phyloP scores from a whole-genome alignment of 2,329 filamentous ascomycete species.

The Paecilomyces niveus region DNA sequence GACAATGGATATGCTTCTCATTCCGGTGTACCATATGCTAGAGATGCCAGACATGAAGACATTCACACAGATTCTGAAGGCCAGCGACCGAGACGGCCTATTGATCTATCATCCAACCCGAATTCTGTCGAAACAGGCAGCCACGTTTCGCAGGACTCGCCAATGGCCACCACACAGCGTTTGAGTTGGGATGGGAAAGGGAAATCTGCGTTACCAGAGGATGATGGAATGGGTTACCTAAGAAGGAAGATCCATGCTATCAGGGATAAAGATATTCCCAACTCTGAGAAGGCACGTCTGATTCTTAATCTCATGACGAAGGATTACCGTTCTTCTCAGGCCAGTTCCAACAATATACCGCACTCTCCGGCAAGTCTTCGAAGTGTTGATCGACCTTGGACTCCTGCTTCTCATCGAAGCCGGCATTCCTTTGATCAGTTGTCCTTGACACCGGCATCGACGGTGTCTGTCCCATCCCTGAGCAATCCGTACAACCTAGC shows the following conservation, averaged over 20 bases:
- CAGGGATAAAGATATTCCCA: conserved; percentile 53
- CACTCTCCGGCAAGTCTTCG: conserved; percentile 18
- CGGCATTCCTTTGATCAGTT: conserved; percentile 20
- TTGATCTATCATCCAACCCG: not conserved
- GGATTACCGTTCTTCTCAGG: conserved; percentile 50
- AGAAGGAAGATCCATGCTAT: conserved; percentile 63
- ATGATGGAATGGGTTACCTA: conserved; percentile 68
- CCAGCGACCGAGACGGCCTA: not conserved
- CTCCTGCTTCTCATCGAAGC: conserved; percentile 24
- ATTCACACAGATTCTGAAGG: not conserved
- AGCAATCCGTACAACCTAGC: conserved; percentile 35
- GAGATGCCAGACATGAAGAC: not conserved
- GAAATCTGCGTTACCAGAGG: conserved; percentile 52
- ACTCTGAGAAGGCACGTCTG: conserved; percentile 60
- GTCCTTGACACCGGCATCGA: conserved; percentile 17
- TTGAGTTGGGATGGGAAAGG: conserved; percentile 10
- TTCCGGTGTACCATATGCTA: not conserved
- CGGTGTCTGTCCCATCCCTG: conserved; percentile 18
- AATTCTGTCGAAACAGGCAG: not conserved
- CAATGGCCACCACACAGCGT: not conserved
- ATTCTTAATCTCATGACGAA: conserved; percentile 67
- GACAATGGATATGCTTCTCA: not conserved
- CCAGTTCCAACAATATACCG: conserved; percentile 14
- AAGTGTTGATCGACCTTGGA: conserved; percentile 19
- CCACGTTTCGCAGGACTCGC: not conserved